Conservation (phyloP, 805 yeast genomes). For the Lachancea sp. region DNA sequence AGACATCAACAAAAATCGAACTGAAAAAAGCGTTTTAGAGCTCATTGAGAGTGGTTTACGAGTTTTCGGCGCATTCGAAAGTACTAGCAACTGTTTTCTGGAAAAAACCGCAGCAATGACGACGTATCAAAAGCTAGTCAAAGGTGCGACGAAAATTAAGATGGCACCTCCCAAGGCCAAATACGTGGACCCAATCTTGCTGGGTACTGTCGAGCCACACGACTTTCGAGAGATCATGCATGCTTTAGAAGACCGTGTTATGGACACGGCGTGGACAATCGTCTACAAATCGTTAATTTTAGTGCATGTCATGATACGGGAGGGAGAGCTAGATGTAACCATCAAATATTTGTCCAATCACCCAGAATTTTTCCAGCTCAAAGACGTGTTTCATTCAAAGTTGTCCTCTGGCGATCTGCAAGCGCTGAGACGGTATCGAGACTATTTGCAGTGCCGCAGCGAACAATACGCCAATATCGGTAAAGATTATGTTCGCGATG, state of each 20-base stretch:
- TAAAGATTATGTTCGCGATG: slow-evolving; percentile 75
- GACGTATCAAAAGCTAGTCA: slow-evolving; percentile 67
- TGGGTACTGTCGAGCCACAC: slow-evolving; percentile 33
- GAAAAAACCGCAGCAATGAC: slow-evolving; percentile 37
- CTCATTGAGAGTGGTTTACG: too few species aligned
- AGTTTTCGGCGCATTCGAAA: too few species aligned
- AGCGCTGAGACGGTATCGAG: slow-evolving; percentile 58
- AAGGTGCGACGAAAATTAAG: slow-evolving; percentile 70
- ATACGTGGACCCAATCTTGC: slow-evolving; percentile 86
- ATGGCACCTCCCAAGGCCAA: slow-evolving; percentile 98
- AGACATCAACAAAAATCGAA: too few species aligned
- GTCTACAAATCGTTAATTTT: slow-evolving; percentile 82
- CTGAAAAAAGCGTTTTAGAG: too few species aligned
- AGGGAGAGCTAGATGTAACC: slow-evolving; percentile 77
- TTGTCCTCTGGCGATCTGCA: slow-evolving; percentile 42
- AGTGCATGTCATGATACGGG: slow-evolving; percentile 84
- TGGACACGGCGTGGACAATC: slow-evolving; percentile 85
- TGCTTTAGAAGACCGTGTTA: slow-evolving; percentile 53
- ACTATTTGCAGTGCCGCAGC: slow-evolving; percentile 63
- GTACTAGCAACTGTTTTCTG: background rate
- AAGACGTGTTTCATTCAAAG: slow-evolving; percentile 30
- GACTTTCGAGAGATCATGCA: slow-evolving; percentile 66
- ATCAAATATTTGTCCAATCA: slow-evolving; percentile 50
- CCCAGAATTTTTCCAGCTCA: slow-evolving; percentile 47
- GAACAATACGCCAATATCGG: slow-evolving; percentile 58